phyloP scores from a whole-genome alignment of 106 monocot species.

The Allium fistulosum region DNA sequence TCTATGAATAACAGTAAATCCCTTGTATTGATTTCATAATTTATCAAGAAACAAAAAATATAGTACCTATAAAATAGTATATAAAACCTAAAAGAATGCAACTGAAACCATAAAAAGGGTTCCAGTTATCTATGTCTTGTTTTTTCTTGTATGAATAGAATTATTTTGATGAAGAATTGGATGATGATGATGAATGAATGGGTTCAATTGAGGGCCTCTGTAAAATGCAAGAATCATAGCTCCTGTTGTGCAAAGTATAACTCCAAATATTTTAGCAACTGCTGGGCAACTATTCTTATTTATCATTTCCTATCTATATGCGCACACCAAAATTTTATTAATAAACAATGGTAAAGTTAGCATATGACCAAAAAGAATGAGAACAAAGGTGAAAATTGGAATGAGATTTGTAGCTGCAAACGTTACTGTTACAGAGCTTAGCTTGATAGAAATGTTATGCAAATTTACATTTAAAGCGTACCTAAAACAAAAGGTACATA shows the following conservation, averaged over 20 bases:
- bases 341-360: too few relatives aligned
- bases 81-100: neutral
- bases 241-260: slow-evolving; percentile 17
- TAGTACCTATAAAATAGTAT: neutral
- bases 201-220: slow-evolving; percentile 5
- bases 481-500: neutral
- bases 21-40: neutral
- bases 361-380: neutral
- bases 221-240: slow-evolving; percentile 18
- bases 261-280: slow-evolving; percentile 19
- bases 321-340: too few relatives aligned
- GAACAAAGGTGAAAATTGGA: slow-evolving; percentile 2
- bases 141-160: neutral
- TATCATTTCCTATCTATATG: slow-evolving; percentile 20
- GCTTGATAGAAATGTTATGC: slow-evolving; percentile 10
- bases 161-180: slow-evolving; percentile 1
- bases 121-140: slow-evolving; percentile 17
- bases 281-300: slow-evolving; percentile 18
- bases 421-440: slow-evolving; percentile 13
- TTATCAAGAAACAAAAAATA: neutral
- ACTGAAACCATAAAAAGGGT: slow-evolving; percentile 20
- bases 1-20: too few relatives aligned
- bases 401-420: slow-evolving; percentile 8
- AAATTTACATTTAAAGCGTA: slow-evolving; percentile 14
- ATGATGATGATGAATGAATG: slow-evolving; percentile 12